Conservation (phyloP, 345 rosid genomes). For the Murraya paniculata region DNA sequence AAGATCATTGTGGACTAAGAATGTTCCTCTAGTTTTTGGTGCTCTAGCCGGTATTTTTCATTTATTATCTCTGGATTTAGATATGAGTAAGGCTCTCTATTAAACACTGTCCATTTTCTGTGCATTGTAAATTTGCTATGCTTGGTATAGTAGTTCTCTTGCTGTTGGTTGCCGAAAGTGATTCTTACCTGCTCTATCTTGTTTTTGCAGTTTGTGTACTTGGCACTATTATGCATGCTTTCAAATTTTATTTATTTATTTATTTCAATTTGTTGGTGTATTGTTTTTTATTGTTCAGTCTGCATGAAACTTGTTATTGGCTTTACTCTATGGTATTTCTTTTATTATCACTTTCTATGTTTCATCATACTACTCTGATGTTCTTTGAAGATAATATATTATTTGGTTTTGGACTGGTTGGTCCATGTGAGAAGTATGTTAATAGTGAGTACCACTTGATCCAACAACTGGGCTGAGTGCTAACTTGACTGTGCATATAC, state of each 20-base stretch:
- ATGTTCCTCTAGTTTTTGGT: slow-evolving; percentile 49
- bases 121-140: neutral
- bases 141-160: neutral
- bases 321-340: neutral
- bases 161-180: neutral
- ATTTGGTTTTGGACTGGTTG: neutral
- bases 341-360: neutral
- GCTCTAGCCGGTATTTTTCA: slow-evolving; percentile 55
- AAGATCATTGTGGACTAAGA: slow-evolving; percentile 38
- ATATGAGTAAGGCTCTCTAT: neutral
- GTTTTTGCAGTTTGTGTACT: neutral
- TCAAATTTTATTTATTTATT: neutral
- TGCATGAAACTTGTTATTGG: neutral
- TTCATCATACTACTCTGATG: neutral
- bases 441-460: neutral
- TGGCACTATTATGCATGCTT: neutral
- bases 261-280: neutral
- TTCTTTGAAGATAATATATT: neutral
- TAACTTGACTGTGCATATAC: neutral
- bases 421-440: neutral
- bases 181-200: neutral
- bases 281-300: neutral
- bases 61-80: slow-evolving; percentile 3
- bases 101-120: neutral
- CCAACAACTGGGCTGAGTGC: neutral